Conservation (phyloP, 2,329 filamentous ascomycete genomes). For the Ambrosiella xylebori region DNA sequence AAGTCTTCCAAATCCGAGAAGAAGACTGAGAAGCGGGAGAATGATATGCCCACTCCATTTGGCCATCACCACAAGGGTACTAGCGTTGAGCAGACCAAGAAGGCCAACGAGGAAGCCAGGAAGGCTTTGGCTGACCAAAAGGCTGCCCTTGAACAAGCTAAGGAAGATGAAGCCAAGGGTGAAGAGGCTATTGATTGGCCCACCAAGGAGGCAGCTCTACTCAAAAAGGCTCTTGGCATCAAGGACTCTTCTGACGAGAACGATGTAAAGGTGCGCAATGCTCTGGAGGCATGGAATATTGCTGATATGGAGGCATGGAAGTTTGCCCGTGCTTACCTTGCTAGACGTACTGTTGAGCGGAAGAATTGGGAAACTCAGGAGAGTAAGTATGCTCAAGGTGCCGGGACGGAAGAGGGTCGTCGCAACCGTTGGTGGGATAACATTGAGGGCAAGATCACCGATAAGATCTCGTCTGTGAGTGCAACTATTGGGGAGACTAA, state of each 20-base stretch:
- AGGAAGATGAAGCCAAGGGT: slow-evolving; percentile 31
- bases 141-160: slow-evolving; percentile 20
- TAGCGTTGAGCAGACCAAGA: not conserved
- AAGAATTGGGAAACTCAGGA: slow-evolving; percentile 54
- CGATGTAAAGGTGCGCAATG: slow-evolving; percentile 31
- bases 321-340: slow-evolving; percentile 52
- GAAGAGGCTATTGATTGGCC: slow-evolving; percentile 19
- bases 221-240: slow-evolving; percentile 36
- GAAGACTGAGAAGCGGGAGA: slow-evolving; percentile 2
- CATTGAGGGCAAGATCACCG: slow-evolving; percentile 13
- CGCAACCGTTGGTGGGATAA: slow-evolving; percentile 22
- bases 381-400: slow-evolving; percentile 43
- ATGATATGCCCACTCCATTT: not conserved
- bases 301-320: slow-evolving; percentile 65
- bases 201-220: slow-evolving; percentile 29
- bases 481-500: not conserved
- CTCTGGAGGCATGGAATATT: slow-evolving; percentile 49
- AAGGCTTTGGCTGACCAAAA: slow-evolving; percentile 10
- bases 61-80: not conserved
- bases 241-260: slow-evolving; percentile 25
- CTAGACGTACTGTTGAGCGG: slow-evolving; percentile 44
- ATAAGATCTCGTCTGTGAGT: slow-evolving; percentile 9
- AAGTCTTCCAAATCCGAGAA: slow-evolving; percentile 1
- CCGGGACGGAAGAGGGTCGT: slow-evolving; percentile 32
- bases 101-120: not conserved